Evolutionary conservation across 306 rosid genomes (phyloP), one percentile per base, ranked within the genome.

Genomic region (Abrus precatorius): DNA sequence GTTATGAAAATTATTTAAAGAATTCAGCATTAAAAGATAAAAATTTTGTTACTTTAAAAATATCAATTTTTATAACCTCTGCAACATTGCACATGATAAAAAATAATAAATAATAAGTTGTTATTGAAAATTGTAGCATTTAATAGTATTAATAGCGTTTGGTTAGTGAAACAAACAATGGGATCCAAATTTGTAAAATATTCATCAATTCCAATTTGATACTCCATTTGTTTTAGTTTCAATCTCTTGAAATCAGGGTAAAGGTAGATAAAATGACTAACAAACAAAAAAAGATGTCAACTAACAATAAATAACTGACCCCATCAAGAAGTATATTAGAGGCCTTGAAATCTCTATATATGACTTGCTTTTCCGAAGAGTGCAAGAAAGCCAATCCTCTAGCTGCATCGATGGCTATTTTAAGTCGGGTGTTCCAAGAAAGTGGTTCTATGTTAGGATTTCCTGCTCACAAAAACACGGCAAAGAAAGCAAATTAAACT

Each of bases 311-410:
- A 29, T 20, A 66, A 84, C 94, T 69, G 20, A 95, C 99, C 93
- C 33, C 84, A 53, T 95, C 98, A 5, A 95, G 97, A 27, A 95
- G 89, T 76, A 95, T 91, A 78, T 93, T 95, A 13, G 98, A 93
- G 60, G 99, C 93, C 85, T 95, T 95, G 78, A 95, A 95, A 88
- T 93, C 97, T 89, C 96, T 85, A 72, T 90, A 91, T 66, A 95
- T 95, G 61, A 93, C 85, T 78, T 89, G 82, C 48, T 86, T 89
- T 29, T 91, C 97, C 0, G 97, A 87, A 32, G 87, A 43, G 60
- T 95, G 99, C 84, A 95, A 79, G 90, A 95, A 95, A 47, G 97
- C 91, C 63, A 93, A 74, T 53, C 99, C 99, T 3, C 89, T 79
- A 83, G 99, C 99, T 32, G 97, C 99, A 75, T 90, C 99, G 4